A percentile compares a stretch with the other conserved stretches of the same genome.
Conservation (phyloP, 306 rosid species). For the Rubus idaeus region DNA sequence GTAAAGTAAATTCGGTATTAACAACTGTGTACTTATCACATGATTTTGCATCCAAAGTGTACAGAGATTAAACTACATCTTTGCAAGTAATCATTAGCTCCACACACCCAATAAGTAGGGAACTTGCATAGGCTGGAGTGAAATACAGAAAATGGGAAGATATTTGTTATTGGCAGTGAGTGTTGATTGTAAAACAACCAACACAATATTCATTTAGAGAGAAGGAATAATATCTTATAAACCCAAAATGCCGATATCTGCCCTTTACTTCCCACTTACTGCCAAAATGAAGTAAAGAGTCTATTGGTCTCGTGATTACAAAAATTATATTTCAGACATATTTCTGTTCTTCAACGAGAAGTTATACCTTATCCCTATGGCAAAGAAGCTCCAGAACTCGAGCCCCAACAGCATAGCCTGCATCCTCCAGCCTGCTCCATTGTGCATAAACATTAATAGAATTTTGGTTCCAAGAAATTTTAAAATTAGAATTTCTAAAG, state of each 20-base stretch:
- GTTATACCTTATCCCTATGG: slow-evolving; percentile 87
- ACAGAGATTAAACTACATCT: background rate
- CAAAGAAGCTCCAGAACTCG: slow-evolving; percentile 94
- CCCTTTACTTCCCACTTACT: background rate
- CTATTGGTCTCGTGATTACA: background rate
- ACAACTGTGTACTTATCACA: background rate
- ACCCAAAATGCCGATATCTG: background rate
- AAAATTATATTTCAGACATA: background rate
- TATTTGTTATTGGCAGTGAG: no score
- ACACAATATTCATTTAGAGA: background rate
- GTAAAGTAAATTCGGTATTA: background rate
- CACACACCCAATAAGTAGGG: background rate
- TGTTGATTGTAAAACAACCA: background rate
- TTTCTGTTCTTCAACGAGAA: background rate
- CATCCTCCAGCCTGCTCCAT: slow-evolving; percentile 81
- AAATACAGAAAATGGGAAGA: no score
- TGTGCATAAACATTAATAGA: slow-evolving; percentile 19
- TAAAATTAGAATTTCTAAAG: background rate
- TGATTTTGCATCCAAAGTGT: background rate
- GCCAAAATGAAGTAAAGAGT: background rate
- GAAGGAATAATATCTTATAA: background rate
- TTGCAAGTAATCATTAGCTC: no score
- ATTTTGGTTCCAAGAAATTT: background rate
- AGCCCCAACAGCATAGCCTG: slow-evolving; percentile 97
- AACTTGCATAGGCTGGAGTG: background rate